Conservation (phyloP, 2,329 filamentous ascomycete genomes). For the Ascochyta fabae region DNA sequence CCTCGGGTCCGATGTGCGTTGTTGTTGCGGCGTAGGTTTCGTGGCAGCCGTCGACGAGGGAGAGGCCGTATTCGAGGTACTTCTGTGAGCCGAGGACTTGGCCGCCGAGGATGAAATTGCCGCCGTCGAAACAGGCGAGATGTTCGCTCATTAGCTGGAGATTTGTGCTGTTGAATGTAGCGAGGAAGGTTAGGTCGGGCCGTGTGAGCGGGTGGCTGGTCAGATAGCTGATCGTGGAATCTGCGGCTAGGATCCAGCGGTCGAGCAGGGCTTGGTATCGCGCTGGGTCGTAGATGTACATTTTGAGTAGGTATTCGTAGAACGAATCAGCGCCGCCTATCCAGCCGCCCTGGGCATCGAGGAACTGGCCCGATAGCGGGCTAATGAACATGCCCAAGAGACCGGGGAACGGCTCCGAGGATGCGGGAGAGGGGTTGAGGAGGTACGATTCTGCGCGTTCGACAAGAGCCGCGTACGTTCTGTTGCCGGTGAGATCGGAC, state of each 20-base stretch:
- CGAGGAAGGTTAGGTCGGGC: slow-evolving; percentile 75
- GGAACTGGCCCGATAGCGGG: slow-evolving; percentile 69
- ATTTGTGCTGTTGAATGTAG: slow-evolving; percentile 59
- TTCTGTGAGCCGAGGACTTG: slow-evolving; percentile 68
- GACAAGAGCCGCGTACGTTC: slow-evolving; percentile 69
- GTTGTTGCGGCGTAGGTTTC: slow-evolving; percentile 72
- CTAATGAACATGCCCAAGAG: slow-evolving; percentile 73
- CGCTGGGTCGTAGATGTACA: slow-evolving; percentile 78
- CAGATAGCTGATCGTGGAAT: slow-evolving; percentile 76
- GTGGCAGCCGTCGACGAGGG: slow-evolving; percentile 74
- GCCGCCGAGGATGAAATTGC: slow-evolving; percentile 84
- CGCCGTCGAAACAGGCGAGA: slow-evolving; percentile 81
- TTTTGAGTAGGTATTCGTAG: slow-evolving; percentile 92
- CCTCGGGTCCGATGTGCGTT: slow-evolving; percentile 79
- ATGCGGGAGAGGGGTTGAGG: slow-evolving; percentile 67
- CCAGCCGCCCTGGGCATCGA: slow-evolving; percentile 75
- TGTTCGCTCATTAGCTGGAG: slow-evolving; percentile 52
- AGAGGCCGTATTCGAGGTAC: slow-evolving; percentile 76
- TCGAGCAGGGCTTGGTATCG: slow-evolving; percentile 72
- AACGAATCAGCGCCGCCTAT: slow-evolving; percentile 78
- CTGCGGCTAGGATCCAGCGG: slow-evolving; percentile 74
- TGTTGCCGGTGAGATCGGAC: slow-evolving; percentile 74
- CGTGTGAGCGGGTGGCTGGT: slow-evolving; percentile 70
- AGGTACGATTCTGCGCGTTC: slow-evolving; percentile 74
- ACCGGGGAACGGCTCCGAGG: slow-evolving; percentile 76